phyloP scores from a whole-genome alignment of 108 stramenopile genomes.

The Fragilaria crotonensis region DNA sequence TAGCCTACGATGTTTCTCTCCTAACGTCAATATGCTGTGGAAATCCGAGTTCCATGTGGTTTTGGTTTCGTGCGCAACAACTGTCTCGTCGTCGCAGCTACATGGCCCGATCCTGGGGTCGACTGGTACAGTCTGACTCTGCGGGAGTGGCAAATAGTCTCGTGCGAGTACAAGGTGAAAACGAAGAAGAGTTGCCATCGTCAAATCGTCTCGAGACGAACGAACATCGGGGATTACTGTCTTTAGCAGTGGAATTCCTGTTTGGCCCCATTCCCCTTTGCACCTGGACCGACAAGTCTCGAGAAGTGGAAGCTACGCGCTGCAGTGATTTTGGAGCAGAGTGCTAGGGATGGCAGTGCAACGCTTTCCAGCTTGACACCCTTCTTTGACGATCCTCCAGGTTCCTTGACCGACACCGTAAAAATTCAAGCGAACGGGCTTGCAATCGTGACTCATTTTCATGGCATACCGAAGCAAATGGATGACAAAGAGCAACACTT shows the following conservation, averaged over 20 bases:
- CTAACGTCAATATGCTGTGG: slow-evolving; percentile 58
- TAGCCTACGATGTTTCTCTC: slow-evolving; percentile 65
- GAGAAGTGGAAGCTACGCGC: slow-evolving; percentile 73
- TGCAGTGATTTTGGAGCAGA: slow-evolving; percentile 38
- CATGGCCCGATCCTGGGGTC: slow-evolving; percentile 26
- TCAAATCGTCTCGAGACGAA: background rate
- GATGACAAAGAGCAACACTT: slow-evolving; percentile 21
- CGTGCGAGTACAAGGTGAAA: background rate
- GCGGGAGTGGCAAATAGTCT: background rate
- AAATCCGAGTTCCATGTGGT: slow-evolving; percentile 52
- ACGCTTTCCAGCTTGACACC: slow-evolving; percentile 51
- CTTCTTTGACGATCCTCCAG: slow-evolving; percentile 62
- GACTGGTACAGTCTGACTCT: background rate
- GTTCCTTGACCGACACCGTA: slow-evolving; percentile 22
- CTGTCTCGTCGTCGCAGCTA: slow-evolving; percentile 31
- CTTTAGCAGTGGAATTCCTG: slow-evolving; percentile 71
- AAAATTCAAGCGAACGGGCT: slow-evolving; percentile 38
- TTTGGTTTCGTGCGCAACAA: slow-evolving; percentile 54
- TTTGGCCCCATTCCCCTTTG: slow-evolving; percentile 59
- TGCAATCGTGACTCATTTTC: slow-evolving; percentile 64
- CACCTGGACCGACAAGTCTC: slow-evolving; percentile 24
- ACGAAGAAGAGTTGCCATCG: slow-evolving; percentile 22
- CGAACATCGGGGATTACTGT: slow-evolving; percentile 55
- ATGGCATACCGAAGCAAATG: slow-evolving; percentile 32
- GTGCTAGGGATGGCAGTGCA: slow-evolving; percentile 22